Conservation (phyloP, 225 moss, liverwort and hornwort species). For the Asterella californica region DNA sequence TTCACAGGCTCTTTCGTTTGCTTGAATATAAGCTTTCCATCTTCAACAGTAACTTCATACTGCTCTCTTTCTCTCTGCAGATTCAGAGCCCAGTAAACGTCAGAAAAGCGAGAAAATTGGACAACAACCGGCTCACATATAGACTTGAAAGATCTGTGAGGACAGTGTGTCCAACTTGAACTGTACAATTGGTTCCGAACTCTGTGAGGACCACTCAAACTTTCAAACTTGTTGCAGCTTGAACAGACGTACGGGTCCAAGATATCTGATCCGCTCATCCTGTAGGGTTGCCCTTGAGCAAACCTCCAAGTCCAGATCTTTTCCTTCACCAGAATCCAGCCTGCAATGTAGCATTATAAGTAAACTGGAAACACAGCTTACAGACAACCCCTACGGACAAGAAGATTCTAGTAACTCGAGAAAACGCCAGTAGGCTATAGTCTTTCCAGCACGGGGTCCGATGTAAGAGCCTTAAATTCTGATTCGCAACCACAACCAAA, state of each 20-base stretch:
- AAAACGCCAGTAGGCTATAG: no score
- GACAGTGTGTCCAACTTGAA: no score
- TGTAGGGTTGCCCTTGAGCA: constrained; percentile 60
- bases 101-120: not conserved
- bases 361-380: not conserved
- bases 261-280: constrained; percentile 59
- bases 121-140: not conserved
- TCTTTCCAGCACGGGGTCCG: no score
- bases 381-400: no score
- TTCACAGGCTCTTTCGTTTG: constrained; percentile 52
- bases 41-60: constrained; percentile 67
- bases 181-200: not conserved
- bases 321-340: constrained; percentile 85
- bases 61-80: constrained; percentile 66
- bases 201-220: not conserved
- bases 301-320: constrained; percentile 59
- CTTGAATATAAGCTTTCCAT: constrained; percentile 78
- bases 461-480: no score
- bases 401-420: no score
- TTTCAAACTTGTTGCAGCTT: not conserved
- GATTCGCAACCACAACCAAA: no score
- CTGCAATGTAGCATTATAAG: constrained; percentile 36
- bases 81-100: not conserved
- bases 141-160: no score
- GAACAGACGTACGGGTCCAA: constrained; percentile 67